Base-by-base conservation (phyloP, 2,329 filamentous ascomycete species). In the Claviceps arundinis region DNA sequence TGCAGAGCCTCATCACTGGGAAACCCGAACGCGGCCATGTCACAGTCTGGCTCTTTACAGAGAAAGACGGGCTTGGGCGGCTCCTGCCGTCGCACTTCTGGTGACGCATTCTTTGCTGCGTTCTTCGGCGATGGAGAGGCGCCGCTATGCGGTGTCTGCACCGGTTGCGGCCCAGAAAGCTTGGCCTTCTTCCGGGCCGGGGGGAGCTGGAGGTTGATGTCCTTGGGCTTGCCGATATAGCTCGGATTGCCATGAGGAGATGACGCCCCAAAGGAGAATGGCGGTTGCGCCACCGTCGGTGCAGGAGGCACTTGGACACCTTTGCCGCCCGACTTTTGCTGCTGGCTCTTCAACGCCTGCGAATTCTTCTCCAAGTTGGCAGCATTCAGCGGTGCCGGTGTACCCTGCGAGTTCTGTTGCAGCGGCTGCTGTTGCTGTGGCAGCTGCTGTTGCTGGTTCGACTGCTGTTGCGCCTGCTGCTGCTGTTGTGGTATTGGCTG, bases 241-340 rank as follows among this genome's bases (percentile, higher is more conserved):
- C 69, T 71, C 2, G 80, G 80, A 52, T 77, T 75, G 13, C 79
- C 80, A 56, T 80, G 76, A 37, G 81, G 80, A 5, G 80, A 82
- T 8, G 71, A 67, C 17, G 71, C 74, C 13, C 74, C 74, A 52
- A 82, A 73, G 26, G 70, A 65, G 62, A 80, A 81, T 0, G 79
- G 79, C 16, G 78, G 74, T 56, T 81, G 77, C 14, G 73, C 60
- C 1, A 74, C 74, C 0, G 77, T 82, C 16, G 80, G 79, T 9
- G 80, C 78, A 13, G 77, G 71, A 3, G 79, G 78, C 0, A 74
- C 65, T 55, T 76, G 73, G 8, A 68, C 70, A 8, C 65, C 66
- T 60, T 75, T 78, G 61, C 69, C 74, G 37, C 57, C 50, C 26
- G 54, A 52, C 53, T 68, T 70, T 22, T 66, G 60, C 48, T 66